Percentiles rank a stretch among this genome's conserved stretches.
Evolutionary conservation across 371 early-diverging fungal species (phyloP).

Genomic region (Mucor plumbeus): DNA sequence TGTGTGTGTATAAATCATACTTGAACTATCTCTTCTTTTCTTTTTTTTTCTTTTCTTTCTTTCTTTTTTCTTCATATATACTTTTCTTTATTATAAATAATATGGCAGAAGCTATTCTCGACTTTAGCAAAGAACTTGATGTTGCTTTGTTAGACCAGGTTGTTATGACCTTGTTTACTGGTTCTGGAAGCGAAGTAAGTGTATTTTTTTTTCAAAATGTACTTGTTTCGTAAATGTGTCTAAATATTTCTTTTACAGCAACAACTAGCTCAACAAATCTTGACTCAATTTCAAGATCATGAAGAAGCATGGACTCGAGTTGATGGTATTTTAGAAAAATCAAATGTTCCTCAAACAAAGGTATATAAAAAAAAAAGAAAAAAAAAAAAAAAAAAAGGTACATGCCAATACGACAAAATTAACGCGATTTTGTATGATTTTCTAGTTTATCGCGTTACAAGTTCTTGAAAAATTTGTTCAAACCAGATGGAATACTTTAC

Average conservation of each 20-base stretch:
- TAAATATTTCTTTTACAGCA: conserved; percentile 62
- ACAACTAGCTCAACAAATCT: conserved; percentile 77
- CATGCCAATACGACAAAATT: conserved; percentile 2
- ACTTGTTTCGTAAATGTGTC: background rate
- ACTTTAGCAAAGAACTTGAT: conserved; percentile 90
- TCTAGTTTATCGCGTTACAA: conserved; percentile 94
- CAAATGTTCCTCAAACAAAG: conserved; percentile 85
- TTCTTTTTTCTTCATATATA: conserved; percentile 27
- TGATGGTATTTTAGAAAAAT: conserved; percentile 92
- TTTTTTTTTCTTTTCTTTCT: conserved; percentile 1
- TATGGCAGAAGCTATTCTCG: conserved; percentile 78
- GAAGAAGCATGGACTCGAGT: conserved; percentile 97
- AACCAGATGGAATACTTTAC: conserved; percentile 96
- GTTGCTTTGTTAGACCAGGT: conserved; percentile 88
- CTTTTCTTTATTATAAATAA: background rate
- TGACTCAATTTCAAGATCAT: conserved; percentile 96
- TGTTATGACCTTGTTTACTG: conserved; percentile 78
- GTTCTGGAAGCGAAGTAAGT: conserved; percentile 75
- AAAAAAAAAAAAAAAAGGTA: background rate
- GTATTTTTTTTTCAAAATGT: conserved; percentile 4
- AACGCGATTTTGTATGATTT: conserved; percentile 19
- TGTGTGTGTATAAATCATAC: background rate
- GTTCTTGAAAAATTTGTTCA: conserved; percentile 97
- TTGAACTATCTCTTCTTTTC: background rate
- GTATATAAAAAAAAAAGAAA: conserved; percentile 49